Percentiles rank a stretch among this genome's conserved stretches.
phyloP scores from a whole-genome alignment of 2,329 filamentous ascomycete genomes.

The Hypoxylon sp. region DNA sequence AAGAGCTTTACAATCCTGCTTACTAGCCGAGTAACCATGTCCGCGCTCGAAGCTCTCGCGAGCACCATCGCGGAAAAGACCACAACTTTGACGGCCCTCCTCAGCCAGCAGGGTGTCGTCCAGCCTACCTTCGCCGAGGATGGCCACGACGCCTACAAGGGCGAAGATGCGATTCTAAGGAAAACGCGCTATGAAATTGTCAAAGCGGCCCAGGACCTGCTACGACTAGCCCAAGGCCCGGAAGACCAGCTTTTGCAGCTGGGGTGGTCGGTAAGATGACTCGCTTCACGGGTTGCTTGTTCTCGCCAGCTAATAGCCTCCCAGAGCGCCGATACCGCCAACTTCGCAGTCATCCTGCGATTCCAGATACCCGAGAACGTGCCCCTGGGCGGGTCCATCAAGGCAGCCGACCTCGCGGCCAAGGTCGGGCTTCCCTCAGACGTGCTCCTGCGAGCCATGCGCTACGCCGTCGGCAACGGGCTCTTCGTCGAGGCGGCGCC shows the following conservation, averaged over 20 bases:
- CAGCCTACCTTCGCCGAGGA: neutral
- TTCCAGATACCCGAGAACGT: neutral
- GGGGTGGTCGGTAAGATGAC: neutral
- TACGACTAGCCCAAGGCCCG: neutral
- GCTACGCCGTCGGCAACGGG: constrained; percentile 1
- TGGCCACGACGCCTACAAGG: neutral
- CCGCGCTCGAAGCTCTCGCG: neutral
- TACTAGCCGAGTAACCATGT: neutral
- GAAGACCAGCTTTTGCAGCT: neutral
- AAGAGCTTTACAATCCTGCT: neutral
- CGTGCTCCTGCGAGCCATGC: neutral
- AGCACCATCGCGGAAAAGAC: neutral
- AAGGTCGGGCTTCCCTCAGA: neutral
- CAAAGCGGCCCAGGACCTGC: neutral
- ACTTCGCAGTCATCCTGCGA: neutral
- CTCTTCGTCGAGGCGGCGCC: neutral
- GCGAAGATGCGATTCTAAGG: neutral
- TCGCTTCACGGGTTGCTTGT: neutral
- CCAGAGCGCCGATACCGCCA: neutral
- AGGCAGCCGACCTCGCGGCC: neutral
- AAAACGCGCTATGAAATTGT: neutral
- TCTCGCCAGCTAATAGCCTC: neutral
- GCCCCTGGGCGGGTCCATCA: neutral
- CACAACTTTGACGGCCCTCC: neutral
- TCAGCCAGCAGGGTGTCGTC: neutral